Percentiles rank a stretch among this genome's conserved stretches.
phyloP scores from a whole-genome alignment of 2,329 filamentous ascomycete genomes.

The Colletotrichum godetiae region DNA sequence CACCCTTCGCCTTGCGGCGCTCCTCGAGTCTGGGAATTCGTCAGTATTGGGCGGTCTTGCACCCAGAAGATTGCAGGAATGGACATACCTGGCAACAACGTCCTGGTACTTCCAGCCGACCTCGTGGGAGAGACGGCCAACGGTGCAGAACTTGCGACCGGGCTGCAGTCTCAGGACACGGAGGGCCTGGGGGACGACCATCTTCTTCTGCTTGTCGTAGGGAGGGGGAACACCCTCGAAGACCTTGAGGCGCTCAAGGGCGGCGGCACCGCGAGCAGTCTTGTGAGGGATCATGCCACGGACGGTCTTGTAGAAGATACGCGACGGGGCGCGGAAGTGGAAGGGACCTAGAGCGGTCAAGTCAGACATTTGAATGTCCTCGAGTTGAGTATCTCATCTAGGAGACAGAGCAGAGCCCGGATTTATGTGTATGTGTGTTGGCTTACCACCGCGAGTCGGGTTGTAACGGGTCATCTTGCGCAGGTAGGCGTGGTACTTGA shows the following conservation, averaged over 20 bases:
- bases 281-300: conserved; percentile 99
- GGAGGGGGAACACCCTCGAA: conserved; percentile 99
- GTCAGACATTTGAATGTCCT: conserved; percentile 43
- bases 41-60: not conserved
- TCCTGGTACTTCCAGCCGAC: conserved; percentile 99
- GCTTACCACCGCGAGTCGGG: conserved; percentile 95
- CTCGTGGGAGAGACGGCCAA: conserved; percentile 97
- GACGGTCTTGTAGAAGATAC: conserved; percentile 99
- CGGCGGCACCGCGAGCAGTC: conserved; percentile 96
- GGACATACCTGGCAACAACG: conserved; percentile 92
- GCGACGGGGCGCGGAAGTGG: conserved; percentile 99
- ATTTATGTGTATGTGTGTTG: conserved; percentile 26
- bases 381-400: conserved; percentile 34
- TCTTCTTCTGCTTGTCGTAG: conserved; percentile 99
- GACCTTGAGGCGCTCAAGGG: conserved; percentile 98
- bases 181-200: conserved; percentile 98
- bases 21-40: conserved; percentile 84
- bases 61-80: not conserved
- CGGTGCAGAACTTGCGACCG: conserved; percentile 99
- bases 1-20: conserved; percentile 99
- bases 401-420: conserved; percentile 21
- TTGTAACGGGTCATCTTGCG: conserved; percentile 99
- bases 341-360: conserved; percentile 79
- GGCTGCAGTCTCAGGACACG: conserved; percentile 97
- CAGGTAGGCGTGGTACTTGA: conserved; percentile 99